These are phyloP conservation scores for Dioscorea dumetorum DNA, from an alignment of 106 monocot genomes.

Conservation along the genomic window DNA sequence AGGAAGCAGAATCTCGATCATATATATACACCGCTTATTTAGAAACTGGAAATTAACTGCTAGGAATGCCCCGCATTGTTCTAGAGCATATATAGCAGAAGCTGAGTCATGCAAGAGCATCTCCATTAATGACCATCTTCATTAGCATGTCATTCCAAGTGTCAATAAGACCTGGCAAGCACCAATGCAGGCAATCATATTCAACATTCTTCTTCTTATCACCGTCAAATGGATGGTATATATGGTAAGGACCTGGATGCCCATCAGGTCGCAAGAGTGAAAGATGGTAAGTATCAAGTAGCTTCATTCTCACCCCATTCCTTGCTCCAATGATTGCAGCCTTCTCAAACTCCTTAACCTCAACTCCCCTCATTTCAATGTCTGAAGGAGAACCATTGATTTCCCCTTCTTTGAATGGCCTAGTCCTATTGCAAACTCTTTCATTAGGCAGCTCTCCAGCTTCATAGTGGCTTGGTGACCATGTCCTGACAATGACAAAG, in stretches of 20 bases:
- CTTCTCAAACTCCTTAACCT: constrained; percentile 31
- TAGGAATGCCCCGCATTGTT: too few relatives aligned
- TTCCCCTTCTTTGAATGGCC: constrained; percentile 38
- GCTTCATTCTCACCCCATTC: constrained; percentile 4
- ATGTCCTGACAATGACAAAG: constrained; percentile 47
- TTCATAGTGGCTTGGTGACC: constrained; percentile 64
- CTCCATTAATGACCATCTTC: constrained; percentile 4
- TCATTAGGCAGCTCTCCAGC: constrained; percentile 57
- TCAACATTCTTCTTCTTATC: constrained; percentile 5
- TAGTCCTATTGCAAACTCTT: constrained; percentile 47
- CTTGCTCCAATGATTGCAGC: neutral
- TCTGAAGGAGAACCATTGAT: constrained; percentile 24
- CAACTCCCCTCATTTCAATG: constrained; percentile 33
- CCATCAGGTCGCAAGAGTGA: constrained; percentile 25
- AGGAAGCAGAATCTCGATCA: too few relatives aligned
- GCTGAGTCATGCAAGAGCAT: neutral
- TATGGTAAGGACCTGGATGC: constrained; percentile 24
- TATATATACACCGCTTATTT: too few relatives aligned
- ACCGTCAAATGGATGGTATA: constrained; percentile 16
- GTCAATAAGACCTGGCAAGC: constrained; percentile 16
- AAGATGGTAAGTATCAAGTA: constrained; percentile 17
- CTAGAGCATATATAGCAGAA: too few relatives aligned
- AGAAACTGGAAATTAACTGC: too few relatives aligned
- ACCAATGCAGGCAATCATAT: constrained; percentile 16
- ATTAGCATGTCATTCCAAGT: constrained; percentile 8